phyloP scores from a whole-genome alignment of 768 basidiomycete genomes.

The Phlebiopsis gigantea region DNA sequence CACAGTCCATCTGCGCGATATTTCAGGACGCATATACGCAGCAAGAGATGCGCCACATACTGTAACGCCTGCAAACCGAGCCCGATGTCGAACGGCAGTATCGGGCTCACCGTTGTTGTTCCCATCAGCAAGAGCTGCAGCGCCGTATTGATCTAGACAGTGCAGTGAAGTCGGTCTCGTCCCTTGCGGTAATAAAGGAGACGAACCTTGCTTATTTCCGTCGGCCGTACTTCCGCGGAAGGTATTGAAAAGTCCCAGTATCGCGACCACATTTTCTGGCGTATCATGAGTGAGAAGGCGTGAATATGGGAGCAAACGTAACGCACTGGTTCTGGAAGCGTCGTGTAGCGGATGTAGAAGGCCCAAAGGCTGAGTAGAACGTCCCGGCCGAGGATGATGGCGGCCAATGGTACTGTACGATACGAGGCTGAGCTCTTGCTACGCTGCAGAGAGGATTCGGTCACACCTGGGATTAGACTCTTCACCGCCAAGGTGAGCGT shows the following conservation, averaged over 20 bases:
- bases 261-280: conserved; percentile 81
- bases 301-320: not conserved
- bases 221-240: conserved; percentile 91
- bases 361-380: conserved; percentile 81
- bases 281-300: not conserved
- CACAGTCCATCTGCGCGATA: conserved; percentile 63
- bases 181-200: not conserved
- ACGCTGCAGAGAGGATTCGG: no score
- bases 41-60: conserved; percentile 40
- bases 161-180: not conserved
- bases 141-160: conserved; percentile 76
- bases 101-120: conserved; percentile 75
- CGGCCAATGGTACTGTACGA: conserved; percentile 70
- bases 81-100: conserved; percentile 57
- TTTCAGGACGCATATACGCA: not conserved
- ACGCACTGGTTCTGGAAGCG: conserved; percentile 81
- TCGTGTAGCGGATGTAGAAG: conserved; percentile 89
- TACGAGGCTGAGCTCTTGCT: not conserved
- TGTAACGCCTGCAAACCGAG: conserved; percentile 62
- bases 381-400: conserved; percentile 86
- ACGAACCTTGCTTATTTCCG: conserved; percentile 83
- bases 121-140: conserved; percentile 93
- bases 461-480: conserved; percentile 77
- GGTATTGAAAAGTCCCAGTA: conserved; percentile 98
- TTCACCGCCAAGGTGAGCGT: conserved; percentile 82